These are phyloP conservation scores for Pouteria campechiana DNA, from an alignment of 179 eudicot species.

Conservation along the genomic window DNA sequence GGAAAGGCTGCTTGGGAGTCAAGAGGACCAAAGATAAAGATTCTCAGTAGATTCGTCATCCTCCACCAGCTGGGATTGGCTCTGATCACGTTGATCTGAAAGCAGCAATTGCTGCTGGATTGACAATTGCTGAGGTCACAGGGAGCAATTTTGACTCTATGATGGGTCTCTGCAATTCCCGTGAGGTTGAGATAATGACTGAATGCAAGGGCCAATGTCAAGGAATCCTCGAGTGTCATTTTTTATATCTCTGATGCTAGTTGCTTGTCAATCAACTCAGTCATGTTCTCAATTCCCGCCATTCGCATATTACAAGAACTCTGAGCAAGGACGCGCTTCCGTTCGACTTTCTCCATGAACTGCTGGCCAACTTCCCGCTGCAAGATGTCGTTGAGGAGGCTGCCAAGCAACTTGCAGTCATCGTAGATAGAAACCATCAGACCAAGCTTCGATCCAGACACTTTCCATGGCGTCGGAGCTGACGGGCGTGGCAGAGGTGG, in stretches of 20 bases:
- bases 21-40: too few relatives aligned
- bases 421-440: too few relatives aligned
- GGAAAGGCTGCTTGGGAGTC: too few relatives aligned
- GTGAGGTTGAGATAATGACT: constrained; percentile 71
- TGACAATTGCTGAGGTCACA: constrained; percentile 94
- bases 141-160: constrained; percentile 90
- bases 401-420: constrained; percentile 60
- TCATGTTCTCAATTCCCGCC: constrained; percentile 62
- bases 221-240: constrained; percentile 70
- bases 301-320: constrained; percentile 77
- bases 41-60: too few relatives aligned
- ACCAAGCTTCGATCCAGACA: too few relatives aligned
- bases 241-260: constrained; percentile 62
- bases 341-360: constrained; percentile 55
- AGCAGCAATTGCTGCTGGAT: constrained; percentile 86
- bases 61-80: constrained; percentile 99
- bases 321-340: constrained; percentile 57
- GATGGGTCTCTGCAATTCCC: constrained; percentile 93
- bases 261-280: constrained; percentile 78
- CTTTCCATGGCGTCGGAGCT: too few relatives aligned
- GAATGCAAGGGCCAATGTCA: constrained; percentile 56
- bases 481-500: too few relatives aligned
- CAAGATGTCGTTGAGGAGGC: constrained; percentile 70
- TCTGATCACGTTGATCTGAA: constrained; percentile 87
- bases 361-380: constrained; percentile 49